Conservation (phyloP, 345 rosid genomes). For the Brassica nigra region DNA sequence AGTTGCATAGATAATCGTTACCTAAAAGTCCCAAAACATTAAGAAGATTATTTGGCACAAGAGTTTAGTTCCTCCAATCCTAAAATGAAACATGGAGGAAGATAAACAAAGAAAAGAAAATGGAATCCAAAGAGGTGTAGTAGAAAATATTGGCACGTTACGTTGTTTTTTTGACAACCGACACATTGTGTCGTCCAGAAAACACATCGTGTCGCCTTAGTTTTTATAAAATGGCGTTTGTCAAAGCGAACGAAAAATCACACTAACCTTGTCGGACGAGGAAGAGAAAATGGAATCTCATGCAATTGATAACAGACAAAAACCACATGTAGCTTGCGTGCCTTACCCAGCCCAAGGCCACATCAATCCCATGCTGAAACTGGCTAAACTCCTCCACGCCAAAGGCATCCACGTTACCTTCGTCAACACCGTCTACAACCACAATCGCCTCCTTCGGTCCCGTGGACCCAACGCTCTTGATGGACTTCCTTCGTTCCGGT, state of each 20-base stretch:
- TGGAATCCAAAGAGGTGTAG: background rate
- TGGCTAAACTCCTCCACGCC: slow-evolving; percentile 4
- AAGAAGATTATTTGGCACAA: background rate
- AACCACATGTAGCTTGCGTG: slow-evolving; percentile 19
- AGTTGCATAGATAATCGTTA: background rate
- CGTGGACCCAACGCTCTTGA: slow-evolving; percentile 21
- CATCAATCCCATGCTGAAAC: slow-evolving; percentile 22
- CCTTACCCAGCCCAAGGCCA: slow-evolving; percentile 24
- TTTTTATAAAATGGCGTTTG: background rate
- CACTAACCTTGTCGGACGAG: background rate
- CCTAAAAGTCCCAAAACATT: background rate
- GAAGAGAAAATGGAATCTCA: background rate
- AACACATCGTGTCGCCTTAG: background rate
- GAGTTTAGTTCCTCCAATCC: background rate
- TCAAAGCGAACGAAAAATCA: background rate
- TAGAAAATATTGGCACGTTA: background rate
- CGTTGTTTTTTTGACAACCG: background rate
- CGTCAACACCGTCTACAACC: slow-evolving; percentile 34
- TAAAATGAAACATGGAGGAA: background rate
- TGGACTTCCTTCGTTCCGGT: slow-evolving; percentile 15
- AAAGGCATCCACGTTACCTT: slow-evolving; percentile 30
- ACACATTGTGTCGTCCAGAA: slow-evolving; percentile 1
- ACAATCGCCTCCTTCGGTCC: slow-evolving; percentile 34
- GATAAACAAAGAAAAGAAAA: background rate
- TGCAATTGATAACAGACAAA: background rate